Conservation (phyloP, 163 green algal species). For the Volvox carteri region DNA sequence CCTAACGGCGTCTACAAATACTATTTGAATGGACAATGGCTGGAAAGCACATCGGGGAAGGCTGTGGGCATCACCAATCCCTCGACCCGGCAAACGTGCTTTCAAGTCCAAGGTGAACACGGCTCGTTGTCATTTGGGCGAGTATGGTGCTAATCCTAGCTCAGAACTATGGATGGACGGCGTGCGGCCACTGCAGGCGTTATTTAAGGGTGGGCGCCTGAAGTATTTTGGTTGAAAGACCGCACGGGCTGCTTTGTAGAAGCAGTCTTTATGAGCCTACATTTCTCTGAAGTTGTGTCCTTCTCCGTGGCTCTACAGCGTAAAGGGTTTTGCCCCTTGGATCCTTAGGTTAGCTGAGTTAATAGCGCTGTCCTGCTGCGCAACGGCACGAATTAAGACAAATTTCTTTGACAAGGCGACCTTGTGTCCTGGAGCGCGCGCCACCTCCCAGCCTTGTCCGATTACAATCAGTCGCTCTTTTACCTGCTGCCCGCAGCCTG, state of each 20-base stretch:
- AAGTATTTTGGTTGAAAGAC: too few species aligned
- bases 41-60: conserved; percentile 78
- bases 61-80: conserved; percentile 85
- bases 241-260: too few species aligned
- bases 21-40: conserved; percentile 87
- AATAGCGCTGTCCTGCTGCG: too few species aligned
- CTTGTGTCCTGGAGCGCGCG: too few species aligned
- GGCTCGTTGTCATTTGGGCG: too few species aligned
- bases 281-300: too few species aligned
- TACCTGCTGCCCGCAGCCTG: conserved; percentile 77
- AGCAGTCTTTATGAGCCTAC: too few species aligned
- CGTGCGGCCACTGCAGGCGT: not conserved
- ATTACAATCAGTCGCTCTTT: not conserved
- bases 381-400: too few species aligned
- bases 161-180: not conserved
- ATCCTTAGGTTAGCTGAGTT: too few species aligned
- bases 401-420: too few species aligned
- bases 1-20: conserved; percentile 84
- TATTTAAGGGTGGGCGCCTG: conserved; percentile 15
- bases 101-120: conserved; percentile 85
- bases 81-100: conserved; percentile 76
- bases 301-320: too few species aligned
- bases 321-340: not conserved
- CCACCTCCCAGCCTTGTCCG: not conserved
- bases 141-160: too few species aligned